Evolutionary conservation across 352 stramenopile genomes (phyloP).

Genomic region (Globisporangium emineosum): DNA sequence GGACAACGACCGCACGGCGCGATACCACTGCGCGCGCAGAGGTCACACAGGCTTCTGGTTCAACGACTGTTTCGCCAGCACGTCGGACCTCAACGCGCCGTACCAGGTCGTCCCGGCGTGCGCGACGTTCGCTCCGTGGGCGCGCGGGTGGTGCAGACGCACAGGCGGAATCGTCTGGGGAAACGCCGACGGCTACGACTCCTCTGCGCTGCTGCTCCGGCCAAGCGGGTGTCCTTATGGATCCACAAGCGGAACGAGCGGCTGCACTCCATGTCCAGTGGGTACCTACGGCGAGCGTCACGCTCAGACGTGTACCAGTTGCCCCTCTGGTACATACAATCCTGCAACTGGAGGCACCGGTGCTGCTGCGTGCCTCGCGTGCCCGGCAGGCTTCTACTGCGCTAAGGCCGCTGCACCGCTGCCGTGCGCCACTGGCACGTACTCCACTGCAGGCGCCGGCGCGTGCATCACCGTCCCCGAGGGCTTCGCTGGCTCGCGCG

Average conservation of each 20-base stretch:
- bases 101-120: constrained; percentile 46
- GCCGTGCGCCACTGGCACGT: constrained; percentile 38
- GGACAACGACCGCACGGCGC: constrained; percentile 46
- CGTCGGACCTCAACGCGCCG: constrained; percentile 50
- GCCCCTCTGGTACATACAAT: constrained; percentile 48
- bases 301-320: constrained; percentile 29
- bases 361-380: constrained; percentile 31
- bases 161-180: constrained; percentile 50
- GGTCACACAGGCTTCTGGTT: constrained; percentile 62
- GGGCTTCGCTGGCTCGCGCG: constrained; percentile 30
- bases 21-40: constrained; percentile 43
- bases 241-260: constrained; percentile 3
- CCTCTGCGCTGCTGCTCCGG: constrained; percentile 41
- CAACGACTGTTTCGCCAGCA: constrained; percentile 34
- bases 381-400: constrained; percentile 46
- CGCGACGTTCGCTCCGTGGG: constrained; percentile 40
- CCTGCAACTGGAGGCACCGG: constrained; percentile 23
- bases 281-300: constrained; percentile 38
- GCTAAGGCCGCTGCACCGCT: constrained; percentile 17
- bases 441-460: constrained; percentile 27
- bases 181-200: constrained; percentile 47
- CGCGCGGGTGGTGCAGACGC: constrained; percentile 43
- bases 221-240: constrained; percentile 37
- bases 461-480: constrained; percentile 37
- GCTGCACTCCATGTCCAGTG: constrained; percentile 32